Conservation (phyloP, 805 yeast species). For the Candida alai region DNA sequence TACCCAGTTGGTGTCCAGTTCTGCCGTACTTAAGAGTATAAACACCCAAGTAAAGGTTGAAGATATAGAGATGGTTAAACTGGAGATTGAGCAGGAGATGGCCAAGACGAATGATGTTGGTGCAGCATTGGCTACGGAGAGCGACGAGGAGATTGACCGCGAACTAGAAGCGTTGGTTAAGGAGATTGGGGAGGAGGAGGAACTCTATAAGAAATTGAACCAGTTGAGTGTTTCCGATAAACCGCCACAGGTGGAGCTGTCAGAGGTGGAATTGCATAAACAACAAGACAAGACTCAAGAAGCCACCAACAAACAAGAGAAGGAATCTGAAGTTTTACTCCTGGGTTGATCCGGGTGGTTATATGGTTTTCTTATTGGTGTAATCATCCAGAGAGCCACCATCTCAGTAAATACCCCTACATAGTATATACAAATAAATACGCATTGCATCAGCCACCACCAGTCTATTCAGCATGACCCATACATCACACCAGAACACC, state of each 20-base stretch:
- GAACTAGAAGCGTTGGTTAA: slow-evolving; percentile 23
- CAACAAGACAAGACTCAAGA: slow-evolving; percentile 4
- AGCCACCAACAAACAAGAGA: slow-evolving; percentile 1
- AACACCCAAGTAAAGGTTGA: slow-evolving; percentile 24
- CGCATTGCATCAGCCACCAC: no score
- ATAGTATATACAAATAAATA: no score
- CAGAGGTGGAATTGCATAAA: background rate
- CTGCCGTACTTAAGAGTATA: slow-evolving; percentile 22
- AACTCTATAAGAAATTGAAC: slow-evolving; percentile 11
- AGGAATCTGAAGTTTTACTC: no score
- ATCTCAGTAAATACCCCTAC: no score
- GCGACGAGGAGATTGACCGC: slow-evolving; percentile 25
- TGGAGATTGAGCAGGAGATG: slow-evolving; percentile 29
- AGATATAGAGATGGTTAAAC: slow-evolving; percentile 24
- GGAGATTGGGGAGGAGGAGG: slow-evolving; percentile 11
- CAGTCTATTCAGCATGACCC: no score
- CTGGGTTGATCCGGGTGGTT: no score
- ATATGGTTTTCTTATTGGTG: no score
- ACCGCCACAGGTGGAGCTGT: slow-evolving; percentile 4
- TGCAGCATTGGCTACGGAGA: slow-evolving; percentile 15
- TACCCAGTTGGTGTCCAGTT: slow-evolving; percentile 23
- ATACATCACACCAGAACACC: no score
- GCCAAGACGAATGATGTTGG: slow-evolving; percentile 24
- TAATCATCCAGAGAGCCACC: no score
- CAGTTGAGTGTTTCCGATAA: slow-evolving; percentile 10